Evolutionary conservation across 306 rosid species (phyloP).

Genomic region (Oemleria cerasiformis): DNA sequence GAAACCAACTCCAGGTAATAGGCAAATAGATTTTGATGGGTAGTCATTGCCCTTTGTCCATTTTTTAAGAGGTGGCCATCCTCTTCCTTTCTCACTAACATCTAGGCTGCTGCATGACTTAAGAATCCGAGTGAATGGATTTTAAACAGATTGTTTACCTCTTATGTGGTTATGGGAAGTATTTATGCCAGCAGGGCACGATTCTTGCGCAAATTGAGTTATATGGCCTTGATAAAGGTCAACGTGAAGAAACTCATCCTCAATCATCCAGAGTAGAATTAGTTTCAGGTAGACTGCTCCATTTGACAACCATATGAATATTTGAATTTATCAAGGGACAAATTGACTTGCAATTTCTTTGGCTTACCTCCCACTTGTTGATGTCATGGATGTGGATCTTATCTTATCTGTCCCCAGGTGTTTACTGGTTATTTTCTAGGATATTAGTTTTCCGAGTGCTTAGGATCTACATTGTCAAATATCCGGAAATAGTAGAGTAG

Average conservation of each 20-base stretch:
- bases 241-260: neutral
- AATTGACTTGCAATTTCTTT: neutral
- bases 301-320: neutral
- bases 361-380: neutral
- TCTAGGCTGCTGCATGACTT: neutral
- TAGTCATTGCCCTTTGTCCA: neutral
- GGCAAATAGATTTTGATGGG: neutral
- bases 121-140: neutral
- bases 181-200: neutral
- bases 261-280: neutral
- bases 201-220: neutral
- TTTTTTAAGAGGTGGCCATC: too few relatives aligned
- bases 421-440: neutral
- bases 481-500: constrained; percentile 26
- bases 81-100: neutral
- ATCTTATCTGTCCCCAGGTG: neutral
- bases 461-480: neutral
- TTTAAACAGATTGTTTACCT: neutral
- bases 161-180: neutral
- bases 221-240: neutral
- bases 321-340: neutral
- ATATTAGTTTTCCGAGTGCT: neutral
- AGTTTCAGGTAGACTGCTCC: neutral
- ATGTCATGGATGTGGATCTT: neutral
- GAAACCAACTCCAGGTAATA: neutral